Evolutionary conservation across 1,139 yeast species (phyloP), one percentile per base, ranked within the genome.

Genomic region (Hemisphaericaspora xylofermentans): DNA sequence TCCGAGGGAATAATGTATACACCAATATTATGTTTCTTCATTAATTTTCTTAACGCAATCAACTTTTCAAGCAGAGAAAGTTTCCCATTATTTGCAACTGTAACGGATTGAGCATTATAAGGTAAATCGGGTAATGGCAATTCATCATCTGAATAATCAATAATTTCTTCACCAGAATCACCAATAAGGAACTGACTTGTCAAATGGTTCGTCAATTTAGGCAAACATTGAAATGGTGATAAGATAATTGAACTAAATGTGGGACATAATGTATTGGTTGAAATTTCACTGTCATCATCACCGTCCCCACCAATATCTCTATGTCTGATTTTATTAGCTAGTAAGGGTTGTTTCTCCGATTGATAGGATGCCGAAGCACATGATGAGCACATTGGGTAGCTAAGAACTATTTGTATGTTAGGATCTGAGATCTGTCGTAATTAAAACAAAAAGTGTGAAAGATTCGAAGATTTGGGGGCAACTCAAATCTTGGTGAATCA

Each of bases 1-100:
- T 76, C 82, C n/a, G 79, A 72, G 2, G 84, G 82, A 6, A 78
- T 63, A 25, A 78, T 66, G 49, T 78, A 78, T 2, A 76, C 80
- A 3, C 74, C 75, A 17, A 78, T 63, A 1, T 67, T 62, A 47
- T 67, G 52, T 9, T 58, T 43, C 36, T 52, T 58, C 83, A 78
- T 78, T 41, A 64, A 55, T 25, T 52, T 42, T 32, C 82, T 60
- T 35, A 78, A 53, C 13, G 50, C 47, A 2, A 28, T 36, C 32
- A 77, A 62, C 46, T 58, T 68, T 14, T 61, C 63, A 2, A 39
- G 50, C 3, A 39, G 39, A 8, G 41, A 33, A 13, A 44, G 37
- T 10, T 18, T 31, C n/a, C n/a, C n/a, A n/a, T n/a, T n/a, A n/a
- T n/a, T n/a, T n/a, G n/a, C 38, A 4, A 41, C 34, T 14, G 54